phyloP scores from a whole-genome alignment of 225 moss, liverwort and hornwort genomes.

The Climacium dendroides region DNA sequence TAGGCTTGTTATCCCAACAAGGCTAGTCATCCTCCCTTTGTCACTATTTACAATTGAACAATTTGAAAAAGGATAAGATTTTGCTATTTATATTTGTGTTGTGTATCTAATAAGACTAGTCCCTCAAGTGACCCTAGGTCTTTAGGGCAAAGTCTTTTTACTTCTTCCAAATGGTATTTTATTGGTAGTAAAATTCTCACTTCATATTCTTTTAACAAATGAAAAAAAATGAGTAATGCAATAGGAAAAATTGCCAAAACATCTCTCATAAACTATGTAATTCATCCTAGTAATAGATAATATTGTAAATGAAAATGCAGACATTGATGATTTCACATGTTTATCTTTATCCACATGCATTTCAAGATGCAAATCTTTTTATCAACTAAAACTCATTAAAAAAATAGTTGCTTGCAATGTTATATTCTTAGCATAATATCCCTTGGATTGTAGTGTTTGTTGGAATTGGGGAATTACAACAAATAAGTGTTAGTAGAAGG shows the following conservation, averaged over 20 bases:
- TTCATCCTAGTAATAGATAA: background rate
- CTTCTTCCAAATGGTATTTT: background rate
- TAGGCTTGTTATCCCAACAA: background rate
- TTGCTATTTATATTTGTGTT: background rate
- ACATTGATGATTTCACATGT: too few species aligned
- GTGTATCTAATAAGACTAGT: background rate
- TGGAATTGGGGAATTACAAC: background rate
- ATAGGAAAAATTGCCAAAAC: background rate
- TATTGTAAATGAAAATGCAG: background rate
- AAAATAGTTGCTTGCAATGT: too few species aligned
- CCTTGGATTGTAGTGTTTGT: too few species aligned
- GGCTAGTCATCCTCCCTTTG: background rate
- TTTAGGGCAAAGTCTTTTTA: background rate
- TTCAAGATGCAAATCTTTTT: too few species aligned
- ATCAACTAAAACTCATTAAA: too few species aligned
- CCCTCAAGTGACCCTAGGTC: too few species aligned
- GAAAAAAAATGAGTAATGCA: background rate
- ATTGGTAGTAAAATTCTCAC: background rate
- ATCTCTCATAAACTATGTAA: background rate
- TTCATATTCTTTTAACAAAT: background rate
- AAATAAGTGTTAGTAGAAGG: accelerated
- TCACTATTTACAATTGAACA: background rate
- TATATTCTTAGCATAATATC: too few species aligned
- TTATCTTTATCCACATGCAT: too few species aligned
- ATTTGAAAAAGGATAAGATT: background rate